phyloP scores from a whole-genome alignment of 257 asterid species.

The Nicotiana obtusifolia region DNA sequence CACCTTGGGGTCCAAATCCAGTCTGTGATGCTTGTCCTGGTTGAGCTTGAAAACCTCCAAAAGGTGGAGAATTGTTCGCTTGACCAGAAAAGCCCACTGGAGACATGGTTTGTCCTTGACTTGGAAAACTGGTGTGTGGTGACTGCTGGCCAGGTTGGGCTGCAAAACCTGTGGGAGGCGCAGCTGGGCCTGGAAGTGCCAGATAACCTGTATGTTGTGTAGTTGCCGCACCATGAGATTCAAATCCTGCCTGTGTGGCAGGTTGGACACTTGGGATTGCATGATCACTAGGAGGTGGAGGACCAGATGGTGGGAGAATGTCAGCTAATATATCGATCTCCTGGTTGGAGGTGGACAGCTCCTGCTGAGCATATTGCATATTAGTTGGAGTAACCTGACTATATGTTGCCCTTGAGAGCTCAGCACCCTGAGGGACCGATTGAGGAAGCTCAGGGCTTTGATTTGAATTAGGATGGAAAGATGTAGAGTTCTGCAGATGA shows the following conservation, averaged over 20 bases:
- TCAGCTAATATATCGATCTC: conserved; percentile 89
- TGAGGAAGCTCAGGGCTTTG: conserved; percentile 38
- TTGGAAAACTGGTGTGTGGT: conserved; percentile 28
- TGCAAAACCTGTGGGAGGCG: conserved; percentile 29
- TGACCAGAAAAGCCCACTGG: conserved; percentile 21
- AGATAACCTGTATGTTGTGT: conserved; percentile 13
- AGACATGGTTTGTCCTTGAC: conserved; percentile 40
- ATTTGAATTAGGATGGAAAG: conserved; percentile 36
- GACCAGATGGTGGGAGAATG: conserved; percentile 77
- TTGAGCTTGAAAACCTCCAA: conserved; percentile 43
- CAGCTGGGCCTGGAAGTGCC: conserved; percentile 34
- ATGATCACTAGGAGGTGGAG: conserved; percentile 33
- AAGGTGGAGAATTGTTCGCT: conserved; percentile 16
- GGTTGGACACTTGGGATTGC: conserved; percentile 22
- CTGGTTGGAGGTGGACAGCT: conserved; percentile 35
- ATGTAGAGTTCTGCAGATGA: conserved; percentile 33
- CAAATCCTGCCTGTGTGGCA: conserved; percentile 19
- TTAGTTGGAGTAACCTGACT: conserved; percentile 32
- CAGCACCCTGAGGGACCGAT: conserved; percentile 31
- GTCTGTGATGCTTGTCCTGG: conserved; percentile 39
- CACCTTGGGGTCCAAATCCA: conserved; percentile 46
- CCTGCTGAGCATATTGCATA: conserved; percentile 43
- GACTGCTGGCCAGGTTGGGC: conserved; percentile 52
- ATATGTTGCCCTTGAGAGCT: conserved; percentile 30
- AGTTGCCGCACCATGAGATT: conserved; percentile 26